Base-by-base conservation (phyloP, 768 basidiomycete species). In the Strobilomyces confusus region DNA sequence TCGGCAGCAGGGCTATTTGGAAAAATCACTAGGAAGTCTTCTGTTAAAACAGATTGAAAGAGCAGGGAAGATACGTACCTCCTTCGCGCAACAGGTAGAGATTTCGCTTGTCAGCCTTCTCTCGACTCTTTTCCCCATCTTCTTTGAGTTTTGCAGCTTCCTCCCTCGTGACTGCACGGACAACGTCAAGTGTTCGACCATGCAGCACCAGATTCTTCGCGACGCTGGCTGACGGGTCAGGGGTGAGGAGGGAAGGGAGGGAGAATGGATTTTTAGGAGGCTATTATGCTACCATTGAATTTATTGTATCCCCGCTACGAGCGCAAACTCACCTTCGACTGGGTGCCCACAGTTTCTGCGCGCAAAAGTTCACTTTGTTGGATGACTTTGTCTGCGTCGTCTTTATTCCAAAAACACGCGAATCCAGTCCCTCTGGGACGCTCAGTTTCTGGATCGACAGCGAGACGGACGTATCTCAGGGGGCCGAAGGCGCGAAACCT, bases 71-170 rank as follows among this genome's bases (percentile, higher is more conserved):
- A 33, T 8, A 26, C 72, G 60, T 63, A 91, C 95, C 91, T 76
- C 97, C 97, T 81, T 99, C 97, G 13, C 92, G 83, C 60, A 99
- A 79, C 54, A 99, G 82, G 68, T 99, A 98, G 66, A 97, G 83
- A 66, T 98, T 97, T 22, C 95, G 81, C 68, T 95, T 95, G 71
- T 99, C 97, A 1, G 86, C 86, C 69, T 95, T 95, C 69, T 92
- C 84, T 44, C 92, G 79, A 55, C 80, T 77, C 63, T 83, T 85
- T 66, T 95, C 94, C 4, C 89, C 87, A 17, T 87, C 89, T 56
- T 97, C 94, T 65, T 89, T 91, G 44, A 98, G 79, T 68, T 88
- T 89, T 5, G 82, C 80, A 7, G 97, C 97, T 58, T 89, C 80
- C 56, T 95, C 93, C 48, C 94, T 75, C 1, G 92, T 93, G 29